Percentiles rank a stretch among this genome's conserved stretches.
Conservation (phyloP, 208 protist genomes). For the Naegleria lovaniensis region DNA sequence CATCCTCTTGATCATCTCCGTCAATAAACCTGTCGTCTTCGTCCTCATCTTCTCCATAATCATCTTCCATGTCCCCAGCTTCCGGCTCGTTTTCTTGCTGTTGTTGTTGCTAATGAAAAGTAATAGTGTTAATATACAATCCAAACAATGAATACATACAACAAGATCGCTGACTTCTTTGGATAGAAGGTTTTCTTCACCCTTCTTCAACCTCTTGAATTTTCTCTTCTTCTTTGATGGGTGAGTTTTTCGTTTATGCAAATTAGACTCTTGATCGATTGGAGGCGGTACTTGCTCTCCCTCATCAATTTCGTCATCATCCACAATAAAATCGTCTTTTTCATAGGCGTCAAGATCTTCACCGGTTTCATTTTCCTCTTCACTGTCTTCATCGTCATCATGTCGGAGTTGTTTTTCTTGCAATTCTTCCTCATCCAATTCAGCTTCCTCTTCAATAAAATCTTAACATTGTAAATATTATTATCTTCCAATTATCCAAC, state of each 20-base stretch:
- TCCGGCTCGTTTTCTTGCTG: neutral
- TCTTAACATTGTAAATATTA: neutral
- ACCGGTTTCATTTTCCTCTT: neutral
- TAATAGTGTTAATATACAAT: too few species aligned
- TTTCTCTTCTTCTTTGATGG: neutral
- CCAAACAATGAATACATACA: neutral
- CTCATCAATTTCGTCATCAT: neutral
- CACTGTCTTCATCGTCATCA: constrained; percentile 7
- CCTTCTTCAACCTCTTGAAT: neutral
- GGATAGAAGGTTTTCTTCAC: neutral
- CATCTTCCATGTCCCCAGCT: neutral
- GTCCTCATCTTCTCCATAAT: neutral
- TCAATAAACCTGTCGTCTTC: neutral
- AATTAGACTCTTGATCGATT: neutral
- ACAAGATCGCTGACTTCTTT: neutral
- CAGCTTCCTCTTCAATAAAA: neutral
- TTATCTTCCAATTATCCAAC: neutral
- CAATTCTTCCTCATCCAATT: neutral
- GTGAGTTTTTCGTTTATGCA: neutral
- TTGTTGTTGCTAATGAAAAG: neutral
- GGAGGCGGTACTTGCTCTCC: neutral
- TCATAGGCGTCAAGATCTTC: neutral
- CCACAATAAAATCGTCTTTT: neutral
- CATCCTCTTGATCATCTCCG: neutral
- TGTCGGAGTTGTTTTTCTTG: neutral